Base-by-base conservation (phyloP, 1,139 yeast genomes). In the Blastobotrys persicus region DNA sequence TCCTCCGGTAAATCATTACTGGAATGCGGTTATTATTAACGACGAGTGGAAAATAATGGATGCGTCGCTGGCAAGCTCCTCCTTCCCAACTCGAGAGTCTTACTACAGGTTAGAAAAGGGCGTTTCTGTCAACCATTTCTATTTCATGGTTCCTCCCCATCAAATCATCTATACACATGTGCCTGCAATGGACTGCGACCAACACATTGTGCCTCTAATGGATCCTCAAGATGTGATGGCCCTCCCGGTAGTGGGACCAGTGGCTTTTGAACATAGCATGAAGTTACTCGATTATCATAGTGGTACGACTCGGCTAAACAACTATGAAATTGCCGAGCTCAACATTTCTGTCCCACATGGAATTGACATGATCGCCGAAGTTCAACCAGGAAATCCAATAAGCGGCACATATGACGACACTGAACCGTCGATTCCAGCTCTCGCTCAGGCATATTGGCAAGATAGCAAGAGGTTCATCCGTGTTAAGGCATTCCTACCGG, bases 201-300 rank as follows among this genome's bases (percentile, higher is more conserved):
- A 92, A 66, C 96, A 87, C 68, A 80, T 91, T 13, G 77, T 80
- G 31, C 97, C 97, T 7, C 88, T 95, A 2, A 71, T 92, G 52
- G 89, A 87, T 55, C 85, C 87, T 43, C 77, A 80, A 55, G 81
- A 85, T 37, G 92, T 94, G 14, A 76, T 88, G 55, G 80, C 89
- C 45, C 71, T 91, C 46, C 98, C 98, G 0, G 76, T 95, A 42
- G 81, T 86, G 13, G 88, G 88, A 61, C 92, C 96, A 1, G 86
- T 91, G 0, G 88, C 85, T 57, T 80, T 85, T 66, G 74, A 72
- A 39, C 78, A 80, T 59, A 73, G 74, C 2, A 65, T 91, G 38
- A 73, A 73, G 51, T 75, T 89, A 52, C 71, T 79, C 55, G 84
- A 81, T 63, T 91, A 78, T 68, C 86, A 88, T 65, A 84, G 88